phyloP scores from a whole-genome alignment of 139 green algal genomes.

The Eudorina sp. region DNA sequence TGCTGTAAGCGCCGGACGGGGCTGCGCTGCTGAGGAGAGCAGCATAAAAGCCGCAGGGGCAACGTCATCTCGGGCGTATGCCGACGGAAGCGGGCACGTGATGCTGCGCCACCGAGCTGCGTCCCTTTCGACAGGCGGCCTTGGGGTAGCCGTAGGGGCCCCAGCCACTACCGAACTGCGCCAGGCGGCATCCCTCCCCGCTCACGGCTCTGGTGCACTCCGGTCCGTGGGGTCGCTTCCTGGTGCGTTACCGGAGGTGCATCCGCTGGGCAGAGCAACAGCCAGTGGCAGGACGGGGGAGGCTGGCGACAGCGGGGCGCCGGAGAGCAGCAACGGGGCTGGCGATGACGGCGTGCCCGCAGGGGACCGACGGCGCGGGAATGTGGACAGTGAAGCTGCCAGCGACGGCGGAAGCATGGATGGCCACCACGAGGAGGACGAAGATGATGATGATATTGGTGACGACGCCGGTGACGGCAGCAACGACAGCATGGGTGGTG shows the following conservation, averaged over 20 bases:
- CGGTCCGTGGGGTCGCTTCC: not conserved
- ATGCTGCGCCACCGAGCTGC: not conserved
- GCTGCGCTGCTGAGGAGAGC: not conserved
- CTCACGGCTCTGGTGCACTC: not conserved
- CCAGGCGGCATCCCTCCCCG: not conserved
- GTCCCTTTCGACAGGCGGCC: not conserved
- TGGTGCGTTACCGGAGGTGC: not conserved
- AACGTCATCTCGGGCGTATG: not conserved
- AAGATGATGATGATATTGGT: not conserved
- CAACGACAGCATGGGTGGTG: conserved; percentile 5
- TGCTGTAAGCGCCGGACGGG: too few relatives aligned
- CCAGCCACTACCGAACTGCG: not conserved
- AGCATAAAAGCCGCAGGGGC: not conserved
- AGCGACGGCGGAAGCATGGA: not conserved
- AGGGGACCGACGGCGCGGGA: not conserved
- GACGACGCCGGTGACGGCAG: conserved; percentile 5
- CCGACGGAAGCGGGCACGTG: not conserved
- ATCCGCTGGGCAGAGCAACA: not conserved
- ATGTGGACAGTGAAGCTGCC: not conserved
- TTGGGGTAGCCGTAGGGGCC: not conserved
- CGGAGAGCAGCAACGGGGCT: not conserved
- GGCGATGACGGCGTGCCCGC: not conserved
- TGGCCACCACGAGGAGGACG: not conserved
- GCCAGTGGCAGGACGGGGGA: not conserved
- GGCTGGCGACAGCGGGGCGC: not conserved